Conservation (phyloP, 2,329 filamentous ascomycete species). For the Hypocrella siamensis region DNA sequence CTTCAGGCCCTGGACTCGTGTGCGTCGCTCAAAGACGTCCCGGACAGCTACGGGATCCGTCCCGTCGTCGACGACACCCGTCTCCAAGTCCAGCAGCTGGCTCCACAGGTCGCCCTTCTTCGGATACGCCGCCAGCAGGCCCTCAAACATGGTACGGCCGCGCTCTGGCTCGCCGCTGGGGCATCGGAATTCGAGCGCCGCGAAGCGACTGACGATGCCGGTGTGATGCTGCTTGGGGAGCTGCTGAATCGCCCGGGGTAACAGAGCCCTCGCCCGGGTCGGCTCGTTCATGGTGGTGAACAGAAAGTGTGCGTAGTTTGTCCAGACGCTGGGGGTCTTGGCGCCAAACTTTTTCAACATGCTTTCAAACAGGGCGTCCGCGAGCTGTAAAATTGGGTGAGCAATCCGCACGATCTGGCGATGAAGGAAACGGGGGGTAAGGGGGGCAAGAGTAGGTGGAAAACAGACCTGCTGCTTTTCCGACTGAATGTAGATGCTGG, state of each 20-base stretch:
- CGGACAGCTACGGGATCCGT: slow-evolving; percentile 43
- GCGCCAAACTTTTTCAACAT: slow-evolving; percentile 84
- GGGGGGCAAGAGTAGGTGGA: slow-evolving; percentile 14
- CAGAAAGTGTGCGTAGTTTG: slow-evolving; percentile 90
- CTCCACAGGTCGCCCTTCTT: slow-evolving; percentile 91
- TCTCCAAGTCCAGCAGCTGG: slow-evolving; percentile 76
- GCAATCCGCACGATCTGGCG: not conserved
- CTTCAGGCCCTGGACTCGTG: slow-evolving; percentile 56
- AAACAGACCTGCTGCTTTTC: slow-evolving; percentile 62
- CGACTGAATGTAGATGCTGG: slow-evolving; percentile 89
- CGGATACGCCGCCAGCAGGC: slow-evolving; percentile 66
- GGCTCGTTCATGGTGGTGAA: slow-evolving; percentile 57
- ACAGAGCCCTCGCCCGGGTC: slow-evolving; percentile 60
- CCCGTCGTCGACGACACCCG: slow-evolving; percentile 41
- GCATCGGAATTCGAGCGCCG: slow-evolving; percentile 79
- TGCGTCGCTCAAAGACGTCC: slow-evolving; percentile 69
- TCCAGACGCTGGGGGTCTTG: slow-evolving; percentile 66
- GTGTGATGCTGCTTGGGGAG: slow-evolving; percentile 50
- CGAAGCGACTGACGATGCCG: slow-evolving; percentile 73
- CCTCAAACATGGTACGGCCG: slow-evolving; percentile 88
- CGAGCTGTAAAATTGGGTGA: slow-evolving; percentile 43
- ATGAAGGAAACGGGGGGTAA: not conserved
- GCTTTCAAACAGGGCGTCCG: slow-evolving; percentile 71
- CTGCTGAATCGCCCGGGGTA: slow-evolving; percentile 72
- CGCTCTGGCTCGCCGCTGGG: slow-evolving; percentile 72